Conservation (phyloP, 352 stramenopile genomes). For the Albugo candida region DNA sequence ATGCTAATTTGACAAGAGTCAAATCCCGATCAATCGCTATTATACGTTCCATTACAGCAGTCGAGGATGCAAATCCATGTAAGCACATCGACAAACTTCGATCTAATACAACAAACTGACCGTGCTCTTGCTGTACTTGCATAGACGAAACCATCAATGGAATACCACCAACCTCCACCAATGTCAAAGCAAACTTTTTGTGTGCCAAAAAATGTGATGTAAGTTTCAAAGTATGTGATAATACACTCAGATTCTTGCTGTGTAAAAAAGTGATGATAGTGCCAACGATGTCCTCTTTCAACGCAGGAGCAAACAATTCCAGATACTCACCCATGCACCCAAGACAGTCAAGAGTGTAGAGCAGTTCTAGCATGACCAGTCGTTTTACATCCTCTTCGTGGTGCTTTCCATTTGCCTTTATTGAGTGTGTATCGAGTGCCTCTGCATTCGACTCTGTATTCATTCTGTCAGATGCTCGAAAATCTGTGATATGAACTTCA, state of each 20-base stretch:
- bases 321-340: conserved; percentile 71
- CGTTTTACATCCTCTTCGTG: conserved; percentile 66
- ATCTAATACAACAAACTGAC: conserved; percentile 41
- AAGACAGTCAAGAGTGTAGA: conserved; percentile 70
- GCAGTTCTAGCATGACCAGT: conserved; percentile 59
- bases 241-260: conserved; percentile 58
- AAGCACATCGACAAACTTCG: conserved; percentile 72
- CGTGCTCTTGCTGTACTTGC: conserved; percentile 13
- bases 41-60: conserved; percentile 55
- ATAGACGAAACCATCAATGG: conserved; percentile 39
- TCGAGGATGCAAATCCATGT: conserved; percentile 62
- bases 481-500: too few species aligned
- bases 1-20: conserved; percentile 35
- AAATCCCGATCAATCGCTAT: conserved; percentile 24
- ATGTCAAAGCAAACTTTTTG: conserved; percentile 64
- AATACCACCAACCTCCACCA: conserved; percentile 56
- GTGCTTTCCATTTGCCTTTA: too few species aligned
- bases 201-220: conserved; percentile 73
- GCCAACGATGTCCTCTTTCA: conserved; percentile 69
- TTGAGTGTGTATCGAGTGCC: conserved; percentile 15
- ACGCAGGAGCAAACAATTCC: conserved; percentile 57
- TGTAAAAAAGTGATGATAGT: conserved; percentile 72
- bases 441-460: not conserved
- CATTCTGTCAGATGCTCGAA: not conserved
- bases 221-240: conserved; percentile 66